Conservation (phyloP, 129 eudicot species). For the Daucus carota region DNA sequence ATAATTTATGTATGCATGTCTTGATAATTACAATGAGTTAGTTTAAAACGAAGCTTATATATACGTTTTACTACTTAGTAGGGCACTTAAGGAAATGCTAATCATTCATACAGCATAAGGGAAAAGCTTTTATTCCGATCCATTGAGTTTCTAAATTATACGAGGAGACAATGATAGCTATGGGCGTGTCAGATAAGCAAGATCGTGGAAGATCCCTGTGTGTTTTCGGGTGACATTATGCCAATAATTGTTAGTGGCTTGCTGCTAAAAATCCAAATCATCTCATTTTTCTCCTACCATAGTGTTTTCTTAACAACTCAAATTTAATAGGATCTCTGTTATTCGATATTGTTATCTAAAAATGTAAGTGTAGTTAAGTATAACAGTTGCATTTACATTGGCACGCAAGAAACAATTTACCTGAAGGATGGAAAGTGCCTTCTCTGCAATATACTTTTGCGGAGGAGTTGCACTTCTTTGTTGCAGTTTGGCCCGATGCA, state of each 20-base stretch:
- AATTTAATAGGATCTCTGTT: not conserved
- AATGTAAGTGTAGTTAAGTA: not conserved
- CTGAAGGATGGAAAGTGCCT: conserved; percentile 74
- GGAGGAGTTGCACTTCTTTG: conserved; percentile 60
- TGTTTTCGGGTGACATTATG: not conserved
- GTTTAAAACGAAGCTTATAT: not conserved
- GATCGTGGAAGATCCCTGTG: not conserved
- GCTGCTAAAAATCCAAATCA: not conserved
- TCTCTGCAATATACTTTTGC: conserved; percentile 67
- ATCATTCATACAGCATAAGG: not conserved
- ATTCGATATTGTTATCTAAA: not conserved
- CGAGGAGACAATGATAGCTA: not conserved
- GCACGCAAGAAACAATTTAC: conserved; percentile 16
- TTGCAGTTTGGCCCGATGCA: conserved; percentile 76
- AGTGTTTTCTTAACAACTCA: not conserved
- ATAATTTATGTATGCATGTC: not conserved
- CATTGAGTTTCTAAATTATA: not conserved
- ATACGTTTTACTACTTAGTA: not conserved
- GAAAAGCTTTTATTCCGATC: not conserved
- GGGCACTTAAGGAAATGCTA: not conserved
- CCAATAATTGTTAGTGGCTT: not conserved
- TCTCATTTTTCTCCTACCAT: not conserved
- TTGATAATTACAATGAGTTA: not conserved
- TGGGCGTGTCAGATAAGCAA: not conserved
- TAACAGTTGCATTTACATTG: not conserved